phyloP scores from a whole-genome alignment of 345 rosid species.

The Gossypium mustelinum region DNA sequence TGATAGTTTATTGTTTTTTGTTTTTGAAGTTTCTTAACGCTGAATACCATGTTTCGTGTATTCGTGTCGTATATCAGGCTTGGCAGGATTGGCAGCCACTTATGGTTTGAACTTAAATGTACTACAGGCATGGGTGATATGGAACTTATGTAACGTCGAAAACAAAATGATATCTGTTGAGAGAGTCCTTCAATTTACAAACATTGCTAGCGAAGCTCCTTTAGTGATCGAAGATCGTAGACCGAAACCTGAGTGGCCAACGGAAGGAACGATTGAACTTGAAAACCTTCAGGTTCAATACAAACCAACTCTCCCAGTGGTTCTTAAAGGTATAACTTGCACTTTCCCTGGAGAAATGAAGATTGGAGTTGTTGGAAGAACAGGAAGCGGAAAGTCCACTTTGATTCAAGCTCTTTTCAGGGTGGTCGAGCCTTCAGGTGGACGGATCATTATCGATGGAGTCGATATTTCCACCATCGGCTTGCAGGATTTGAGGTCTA shows the following conservation, averaged over 20 bases:
- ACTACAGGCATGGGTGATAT: slow-evolving; percentile 77
- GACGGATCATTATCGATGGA: slow-evolving; percentile 72
- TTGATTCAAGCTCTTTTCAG: slow-evolving; percentile 82
- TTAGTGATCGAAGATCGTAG: slow-evolving; percentile 34
- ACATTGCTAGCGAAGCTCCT: slow-evolving; percentile 55
- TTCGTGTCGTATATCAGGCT: slow-evolving; percentile 32
- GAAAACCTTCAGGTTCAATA: slow-evolving; percentile 49
- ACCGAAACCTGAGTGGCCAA: slow-evolving; percentile 55
- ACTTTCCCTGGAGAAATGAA: slow-evolving; percentile 61
- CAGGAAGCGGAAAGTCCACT: slow-evolving; percentile 92
- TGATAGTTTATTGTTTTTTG: slow-evolving; percentile 23
- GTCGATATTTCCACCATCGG: slow-evolving; percentile 65
- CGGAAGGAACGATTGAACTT: slow-evolving; percentile 45
- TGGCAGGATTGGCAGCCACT: slow-evolving; percentile 62
- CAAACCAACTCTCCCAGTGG: slow-evolving; percentile 47
- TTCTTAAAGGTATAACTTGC: slow-evolving; percentile 62
- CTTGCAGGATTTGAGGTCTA: slow-evolving; percentile 73
- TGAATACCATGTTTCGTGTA: neutral
- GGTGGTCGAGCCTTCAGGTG: slow-evolving; percentile 70
- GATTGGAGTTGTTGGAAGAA: slow-evolving; percentile 86
- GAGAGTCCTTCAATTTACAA: slow-evolving; percentile 58
- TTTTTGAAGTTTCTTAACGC: neutral
- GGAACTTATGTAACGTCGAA: slow-evolving; percentile 73
- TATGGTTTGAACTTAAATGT: slow-evolving; percentile 63
- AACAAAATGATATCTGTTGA: slow-evolving; percentile 81